phyloP scores from a whole-genome alignment of 1,139 yeast species.

The Candida smagusa region DNA sequence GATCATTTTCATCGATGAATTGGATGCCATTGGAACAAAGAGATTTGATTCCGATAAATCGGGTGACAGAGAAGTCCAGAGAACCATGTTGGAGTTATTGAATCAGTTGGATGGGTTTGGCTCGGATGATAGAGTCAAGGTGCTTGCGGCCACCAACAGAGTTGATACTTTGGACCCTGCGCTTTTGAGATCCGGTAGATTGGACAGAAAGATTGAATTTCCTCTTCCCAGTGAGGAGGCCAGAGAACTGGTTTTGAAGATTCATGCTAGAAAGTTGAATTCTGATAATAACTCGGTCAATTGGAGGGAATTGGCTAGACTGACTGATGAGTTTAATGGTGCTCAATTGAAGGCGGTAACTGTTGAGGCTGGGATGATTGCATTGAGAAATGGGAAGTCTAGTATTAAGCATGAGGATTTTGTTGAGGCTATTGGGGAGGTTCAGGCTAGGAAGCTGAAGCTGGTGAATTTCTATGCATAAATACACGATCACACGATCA shows the following conservation, averaged over 20 bases:
- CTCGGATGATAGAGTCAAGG: constrained; percentile 96
- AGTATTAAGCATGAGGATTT: constrained; percentile 95
- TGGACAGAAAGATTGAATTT: constrained; percentile 96
- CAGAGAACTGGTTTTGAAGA: constrained; percentile 91
- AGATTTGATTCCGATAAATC: constrained; percentile 96
- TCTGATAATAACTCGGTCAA: constrained; percentile 83
- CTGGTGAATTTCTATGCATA: constrained; percentile 94
- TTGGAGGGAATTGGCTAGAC: constrained; percentile 97
- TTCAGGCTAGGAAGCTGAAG: constrained; percentile 94
- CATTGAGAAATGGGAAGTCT: constrained; percentile 90
- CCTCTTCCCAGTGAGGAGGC: constrained; percentile 98
- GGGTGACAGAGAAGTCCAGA: constrained; percentile 98
- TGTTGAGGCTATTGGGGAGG: constrained; percentile 97
- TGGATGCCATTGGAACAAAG: constrained; percentile 98
- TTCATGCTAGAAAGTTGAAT: constrained; percentile 95
- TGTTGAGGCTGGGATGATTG: constrained; percentile 99
- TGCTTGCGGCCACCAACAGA: constrained; percentile 96
- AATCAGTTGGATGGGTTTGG: constrained; percentile 98
- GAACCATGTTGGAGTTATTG: constrained; percentile 96
- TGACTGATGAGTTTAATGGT: constrained; percentile 97
- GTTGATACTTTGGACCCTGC: constrained; percentile 98
- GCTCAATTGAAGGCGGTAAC: constrained; percentile 98
- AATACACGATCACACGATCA: not conserved
- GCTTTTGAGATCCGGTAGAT: constrained; percentile 90
- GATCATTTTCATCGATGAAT: constrained; percentile 93